Evolutionary conservation across 495 filamentous ascomycete genomes (phyloP).

Genomic region (Neurospora sp.): DNA sequence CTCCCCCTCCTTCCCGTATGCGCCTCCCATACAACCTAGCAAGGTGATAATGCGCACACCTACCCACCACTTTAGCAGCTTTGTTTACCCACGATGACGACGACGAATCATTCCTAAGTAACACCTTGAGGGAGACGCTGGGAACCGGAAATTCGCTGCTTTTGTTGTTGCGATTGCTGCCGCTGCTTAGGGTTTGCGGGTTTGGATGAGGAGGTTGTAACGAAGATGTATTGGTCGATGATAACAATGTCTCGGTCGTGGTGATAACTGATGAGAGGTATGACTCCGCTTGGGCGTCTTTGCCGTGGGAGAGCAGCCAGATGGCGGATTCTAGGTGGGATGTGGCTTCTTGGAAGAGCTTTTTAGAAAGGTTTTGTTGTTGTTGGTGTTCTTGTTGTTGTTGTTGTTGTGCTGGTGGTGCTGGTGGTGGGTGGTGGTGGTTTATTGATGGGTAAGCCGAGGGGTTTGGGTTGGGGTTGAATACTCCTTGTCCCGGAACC

Average conservation of each 20-base stretch:
- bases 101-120: neutral
- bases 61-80: constrained; percentile 1
- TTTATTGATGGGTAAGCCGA: neutral
- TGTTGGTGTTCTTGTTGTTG: neutral
- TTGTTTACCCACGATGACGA: neutral
- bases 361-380: neutral
- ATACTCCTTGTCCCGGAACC: neutral
- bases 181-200: neutral
- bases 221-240: neutral
- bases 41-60: constrained; percentile 11
- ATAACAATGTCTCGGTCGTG: neutral
- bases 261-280: neutral
- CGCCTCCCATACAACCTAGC: constrained; percentile 2
- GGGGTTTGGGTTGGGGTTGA: neutral
- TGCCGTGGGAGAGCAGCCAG: neutral
- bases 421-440: neutral
- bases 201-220: neutral
- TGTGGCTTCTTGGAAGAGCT: neutral
- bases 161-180: neutral
- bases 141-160: neutral
- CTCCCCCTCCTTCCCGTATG: neutral
- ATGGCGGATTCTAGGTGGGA: neutral
- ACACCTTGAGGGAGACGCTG: neutral
- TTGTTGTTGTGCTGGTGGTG: neutral
- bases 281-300: neutral